Base-by-base conservation (phyloP, 331 rosid genomes). In the Ulmus americana region DNA sequence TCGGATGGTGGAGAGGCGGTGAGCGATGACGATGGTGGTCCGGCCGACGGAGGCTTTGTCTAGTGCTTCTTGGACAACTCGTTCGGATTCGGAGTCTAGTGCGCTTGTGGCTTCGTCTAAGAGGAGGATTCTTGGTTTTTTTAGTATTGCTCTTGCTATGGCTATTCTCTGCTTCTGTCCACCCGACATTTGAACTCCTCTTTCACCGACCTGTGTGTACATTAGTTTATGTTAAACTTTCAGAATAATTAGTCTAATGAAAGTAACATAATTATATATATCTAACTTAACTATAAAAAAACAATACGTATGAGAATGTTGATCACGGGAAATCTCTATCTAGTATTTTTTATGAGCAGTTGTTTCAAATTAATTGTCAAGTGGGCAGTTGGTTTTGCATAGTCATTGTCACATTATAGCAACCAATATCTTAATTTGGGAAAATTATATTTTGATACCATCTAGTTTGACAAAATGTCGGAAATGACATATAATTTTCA, bases 111-210 rank as follows among this genome's bases (percentile, higher is more conserved):
- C 97, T 72, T 90, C 97, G 43, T 90, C 97, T 0, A 90, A 67
- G 5, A 90, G 77, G 4, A 90, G 83, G 48, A 90, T 85, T 48
- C 73, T 44, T 3, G 97, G 97, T 62, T 69, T 80, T 67, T 87
- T 90, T 10, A 90, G 83, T 18, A 83, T 71, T 5, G 97, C 97
- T 42, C 95, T 55, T 15, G 97, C 90, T 10, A 90, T 90, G 1
- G 97, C 92, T 4, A 90, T 87, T 54, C 97, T 87, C 39, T 87
- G 97, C 61, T 90, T 90, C 50, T 90, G 97, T 64, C 97, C 95
- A 4, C 97, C 97, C 11, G 95, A 90, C 95, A 90, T 85, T 64
- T 87, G 90, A 63, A 81, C 79, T n/a, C 97, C 95, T 20, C 87
- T 76, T 61, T 87, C 97, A 0, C 97, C 97, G 40, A 87, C 96